Percentiles rank a stretch among this genome's conserved stretches.
Evolutionary conservation across 139 green algal genomes (phyloP).

Genomic region (Gonium pectorale): DNA sequence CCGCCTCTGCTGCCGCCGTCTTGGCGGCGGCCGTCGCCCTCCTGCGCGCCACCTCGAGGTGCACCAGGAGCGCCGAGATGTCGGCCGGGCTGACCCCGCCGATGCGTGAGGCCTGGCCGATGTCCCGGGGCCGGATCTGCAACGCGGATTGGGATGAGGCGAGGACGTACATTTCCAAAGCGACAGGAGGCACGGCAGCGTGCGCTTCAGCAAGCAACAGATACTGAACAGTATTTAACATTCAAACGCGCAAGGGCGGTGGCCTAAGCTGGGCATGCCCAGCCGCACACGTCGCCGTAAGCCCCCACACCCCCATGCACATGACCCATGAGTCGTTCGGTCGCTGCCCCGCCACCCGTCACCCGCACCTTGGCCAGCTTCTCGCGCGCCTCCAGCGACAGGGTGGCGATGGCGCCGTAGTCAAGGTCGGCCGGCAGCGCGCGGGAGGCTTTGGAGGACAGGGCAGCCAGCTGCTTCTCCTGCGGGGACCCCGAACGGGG

Average conservation of each 20-base stretch:
- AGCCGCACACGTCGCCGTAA: no score
- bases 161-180: no score
- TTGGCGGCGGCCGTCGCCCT: conserved; percentile 30
- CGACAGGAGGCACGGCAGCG: no score
- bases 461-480: conserved; percentile 79
- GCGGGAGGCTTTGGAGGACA: conserved; percentile 67
- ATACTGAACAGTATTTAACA: no score
- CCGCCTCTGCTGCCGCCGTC: not conserved
- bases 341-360: no score
- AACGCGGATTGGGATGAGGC: no score
- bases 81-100: conserved; percentile 96
- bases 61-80: conserved; percentile 91
- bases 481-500: not conserved
- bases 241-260: no score
- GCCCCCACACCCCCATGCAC: no score
- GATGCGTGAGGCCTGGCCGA: conserved; percentile 92
- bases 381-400: conserved; percentile 92
- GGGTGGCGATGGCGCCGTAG: conserved; percentile 78
- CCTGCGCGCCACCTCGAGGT: conserved; percentile 80
- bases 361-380: conserved; percentile 85
- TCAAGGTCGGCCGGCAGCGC: conserved; percentile 84
- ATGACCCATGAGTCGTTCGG: no score
- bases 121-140: conserved; percentile 79
- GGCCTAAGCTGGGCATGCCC: no score
- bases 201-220: no score